Evolutionary conservation across 805 yeast species (phyloP).

Genomic region (Candida ovalis): DNA sequence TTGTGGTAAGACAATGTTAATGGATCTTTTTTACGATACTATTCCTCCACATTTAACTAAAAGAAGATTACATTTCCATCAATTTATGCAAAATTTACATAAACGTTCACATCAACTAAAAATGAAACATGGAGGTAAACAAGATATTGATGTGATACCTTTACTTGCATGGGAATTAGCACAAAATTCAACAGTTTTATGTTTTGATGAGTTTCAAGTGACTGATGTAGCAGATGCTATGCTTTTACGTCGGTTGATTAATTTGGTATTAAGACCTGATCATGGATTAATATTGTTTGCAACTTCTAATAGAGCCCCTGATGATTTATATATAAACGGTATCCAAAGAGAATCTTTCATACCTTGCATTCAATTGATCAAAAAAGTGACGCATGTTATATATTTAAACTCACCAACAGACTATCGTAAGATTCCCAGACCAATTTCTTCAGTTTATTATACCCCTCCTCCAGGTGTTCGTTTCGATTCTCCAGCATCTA

Average conservation of each 20-base stretch:
- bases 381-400: constrained; percentile 69
- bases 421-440: constrained; percentile 84
- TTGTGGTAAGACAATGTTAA: constrained; percentile 96
- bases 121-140: constrained; percentile 54
- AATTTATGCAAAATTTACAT: constrained; percentile 93
- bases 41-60: constrained; percentile 77
- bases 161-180: constrained; percentile 81
- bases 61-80: constrained; percentile 87
- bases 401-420: constrained; percentile 89
- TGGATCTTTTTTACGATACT: constrained; percentile 90
- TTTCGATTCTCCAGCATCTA: constrained; percentile 48
- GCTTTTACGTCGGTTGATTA: constrained; percentile 76
- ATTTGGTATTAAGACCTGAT: constrained; percentile 60
- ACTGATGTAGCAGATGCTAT: constrained; percentile 99
- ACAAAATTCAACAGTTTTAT: constrained; percentile 66
- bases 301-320: constrained; percentile 94
- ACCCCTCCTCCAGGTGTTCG: constrained; percentile 63
- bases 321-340: constrained; percentile 89
- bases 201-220: constrained; percentile 97
- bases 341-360: constrained; percentile 88
- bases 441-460: constrained; percentile 74
- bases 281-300: constrained; percentile 88
- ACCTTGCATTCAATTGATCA: constrained; percentile 84
- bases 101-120: constrained; percentile 78
- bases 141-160: constrained; percentile 79